These are phyloP conservation scores for Hylodesmum podocarpum DNA, from an alignment of 306 rosid genomes.

Conservation along the genomic window DNA sequence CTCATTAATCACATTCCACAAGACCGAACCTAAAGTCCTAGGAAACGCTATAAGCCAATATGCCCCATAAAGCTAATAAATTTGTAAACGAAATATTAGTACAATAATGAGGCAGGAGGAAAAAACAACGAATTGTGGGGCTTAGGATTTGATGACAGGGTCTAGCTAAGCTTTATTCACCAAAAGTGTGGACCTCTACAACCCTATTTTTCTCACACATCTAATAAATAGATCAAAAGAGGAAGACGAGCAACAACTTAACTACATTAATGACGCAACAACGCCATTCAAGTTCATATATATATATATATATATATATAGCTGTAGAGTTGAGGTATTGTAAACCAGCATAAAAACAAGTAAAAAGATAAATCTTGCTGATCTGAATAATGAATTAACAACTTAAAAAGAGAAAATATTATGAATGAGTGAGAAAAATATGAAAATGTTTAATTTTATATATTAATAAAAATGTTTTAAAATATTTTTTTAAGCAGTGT, in stretches of 20 bases:
- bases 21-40: no score
- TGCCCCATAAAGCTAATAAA: neutral
- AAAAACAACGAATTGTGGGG: slow-evolving; percentile 3
- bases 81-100: neutral
- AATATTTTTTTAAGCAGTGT: no score
- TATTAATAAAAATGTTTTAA: no score
- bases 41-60: no score
- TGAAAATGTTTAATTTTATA: no score
- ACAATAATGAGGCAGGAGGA: neutral
- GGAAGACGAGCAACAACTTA: neutral
- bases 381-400: no score
- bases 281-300: neutral
- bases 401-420: no score
- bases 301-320: no score
- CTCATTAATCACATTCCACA: no score
- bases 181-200: slow-evolving; percentile 7
- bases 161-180: neutral
- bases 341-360: neutral
- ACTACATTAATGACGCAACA: slow-evolving; percentile 5
- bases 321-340: neutral
- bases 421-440: no score
- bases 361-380: neutral
- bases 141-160: neutral
- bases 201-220: slow-evolving; percentile 5
- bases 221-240: neutral